Evolutionary conservation across 106 monocot genomes (phyloP).

Genomic region (Phalaenopsis equestris): DNA sequence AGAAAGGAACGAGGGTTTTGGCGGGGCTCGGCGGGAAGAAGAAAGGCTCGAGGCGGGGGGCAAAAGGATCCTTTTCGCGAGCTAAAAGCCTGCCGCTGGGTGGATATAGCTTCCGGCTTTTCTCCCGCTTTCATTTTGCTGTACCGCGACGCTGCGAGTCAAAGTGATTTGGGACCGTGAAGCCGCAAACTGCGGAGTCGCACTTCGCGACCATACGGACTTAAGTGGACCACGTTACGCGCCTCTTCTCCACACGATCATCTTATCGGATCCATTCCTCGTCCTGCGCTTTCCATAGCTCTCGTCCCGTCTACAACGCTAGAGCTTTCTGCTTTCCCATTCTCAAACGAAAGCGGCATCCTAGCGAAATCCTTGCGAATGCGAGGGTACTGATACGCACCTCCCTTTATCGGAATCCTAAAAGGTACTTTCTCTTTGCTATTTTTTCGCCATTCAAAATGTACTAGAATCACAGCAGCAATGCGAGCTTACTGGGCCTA

Average conservation of each 20-base stretch:
- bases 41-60: too few relatives aligned
- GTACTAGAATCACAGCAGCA: too few relatives aligned
- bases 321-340: neutral
- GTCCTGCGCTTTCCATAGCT: neutral
- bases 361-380: neutral
- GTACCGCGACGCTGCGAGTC: too few relatives aligned
- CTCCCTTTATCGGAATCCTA: neutral
- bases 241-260: neutral
- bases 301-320: neutral
- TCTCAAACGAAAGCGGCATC: neutral
- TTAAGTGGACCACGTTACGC: neutral
- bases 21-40: too few relatives aligned
- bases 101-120: too few relatives aligned
- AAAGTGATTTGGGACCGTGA: too few relatives aligned
- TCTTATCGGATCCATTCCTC: neutral
- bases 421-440: neutral
- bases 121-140: too few relatives aligned
- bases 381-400: neutral
- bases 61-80: too few relatives aligned
- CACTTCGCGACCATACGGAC: neutral
- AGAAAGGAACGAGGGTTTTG: too few relatives aligned
- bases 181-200: too few relatives aligned
- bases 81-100: too few relatives aligned
- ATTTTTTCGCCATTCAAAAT: neutral
- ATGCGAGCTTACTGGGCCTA: too few relatives aligned